Evolutionary conservation across 2,329 filamentous ascomycete species (phyloP).

Genomic region (Blumeria hordei): DNA sequence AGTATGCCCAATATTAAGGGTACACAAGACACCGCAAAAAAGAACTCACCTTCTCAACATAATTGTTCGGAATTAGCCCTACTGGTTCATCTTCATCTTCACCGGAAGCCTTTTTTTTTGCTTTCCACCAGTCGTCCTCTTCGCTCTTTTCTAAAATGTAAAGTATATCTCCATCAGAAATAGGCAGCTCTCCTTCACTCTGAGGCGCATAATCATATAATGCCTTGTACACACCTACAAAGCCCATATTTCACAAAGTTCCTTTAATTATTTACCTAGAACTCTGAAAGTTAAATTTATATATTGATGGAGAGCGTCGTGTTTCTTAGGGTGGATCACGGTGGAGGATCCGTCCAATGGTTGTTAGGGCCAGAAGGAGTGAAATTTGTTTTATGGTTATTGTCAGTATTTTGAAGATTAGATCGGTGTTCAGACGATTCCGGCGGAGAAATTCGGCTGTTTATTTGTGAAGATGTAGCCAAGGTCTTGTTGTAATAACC

Average conservation of each 20-base stretch:
- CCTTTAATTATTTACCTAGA: not conserved
- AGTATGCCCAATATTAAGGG: not conserved
- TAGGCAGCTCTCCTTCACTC: conserved; percentile 61
- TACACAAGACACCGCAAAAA: not conserved
- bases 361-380: too few species aligned
- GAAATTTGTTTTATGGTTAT: too few species aligned
- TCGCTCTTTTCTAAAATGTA: conserved; percentile 51
- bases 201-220: conserved; percentile 84
- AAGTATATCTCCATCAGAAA: conserved; percentile 67
- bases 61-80: conserved; percentile 60
- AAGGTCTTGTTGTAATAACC: too few species aligned
- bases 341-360: too few species aligned
- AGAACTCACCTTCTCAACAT: conserved; percentile 62
- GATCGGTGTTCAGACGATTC: too few species aligned
- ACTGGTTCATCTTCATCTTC: conserved; percentile 17
- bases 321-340: too few species aligned
- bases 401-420: too few species aligned
- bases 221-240: conserved; percentile 74
- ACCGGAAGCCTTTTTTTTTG: conserved; percentile 18
- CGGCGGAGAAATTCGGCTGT: too few species aligned
- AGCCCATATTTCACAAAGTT: conserved; percentile 40
- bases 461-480: too few species aligned
- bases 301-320: too few species aligned
- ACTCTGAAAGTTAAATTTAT: too few species aligned
- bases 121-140: conserved; percentile 66